Evolutionary conservation across 805 yeast genomes (phyloP).

Genomic region (Schizosaccharomyces lindneri): DNA sequence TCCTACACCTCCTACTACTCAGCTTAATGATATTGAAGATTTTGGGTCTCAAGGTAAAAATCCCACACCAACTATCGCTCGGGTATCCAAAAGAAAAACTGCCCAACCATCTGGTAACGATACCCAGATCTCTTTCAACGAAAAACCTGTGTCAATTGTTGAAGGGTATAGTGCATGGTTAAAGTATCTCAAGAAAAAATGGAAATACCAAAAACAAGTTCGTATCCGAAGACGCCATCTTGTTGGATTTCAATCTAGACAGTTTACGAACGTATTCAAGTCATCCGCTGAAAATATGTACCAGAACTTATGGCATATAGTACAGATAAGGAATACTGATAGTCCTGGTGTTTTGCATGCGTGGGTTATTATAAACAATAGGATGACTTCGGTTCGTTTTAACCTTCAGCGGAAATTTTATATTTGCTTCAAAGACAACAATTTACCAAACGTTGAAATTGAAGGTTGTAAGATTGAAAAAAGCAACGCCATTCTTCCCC

Average conservation of each 20-base stretch:
- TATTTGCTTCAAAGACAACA: constrained; percentile 32
- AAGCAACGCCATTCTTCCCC: constrained; percentile 42
- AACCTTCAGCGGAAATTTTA: constrained; percentile 52
- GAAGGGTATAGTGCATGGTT: constrained; percentile 25
- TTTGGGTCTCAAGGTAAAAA: constrained; percentile 4
- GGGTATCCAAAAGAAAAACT: constrained; percentile 9
- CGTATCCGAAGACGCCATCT: constrained; percentile 46
- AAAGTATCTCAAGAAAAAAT: constrained; percentile 57
- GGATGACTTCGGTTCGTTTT: constrained; percentile 47
- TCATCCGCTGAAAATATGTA: constrained; percentile 49
- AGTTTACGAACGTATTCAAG: constrained; percentile 45
- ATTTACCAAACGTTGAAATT: constrained; percentile 17
- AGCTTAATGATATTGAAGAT: constrained; percentile 11
- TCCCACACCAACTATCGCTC: not conserved
- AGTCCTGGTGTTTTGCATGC: constrained; percentile 59
- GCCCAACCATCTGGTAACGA: constrained; percentile 5
- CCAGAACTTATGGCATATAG: constrained; percentile 63
- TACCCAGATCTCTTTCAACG: constrained; percentile 23
- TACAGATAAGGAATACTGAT: constrained; percentile 38
- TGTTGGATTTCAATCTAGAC: constrained; percentile 39
- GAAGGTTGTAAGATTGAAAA: constrained; percentile 31
- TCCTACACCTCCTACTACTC: constrained; percentile 9
- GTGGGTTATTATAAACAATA: constrained; percentile 38
- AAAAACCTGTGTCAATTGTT: constrained; percentile 12
- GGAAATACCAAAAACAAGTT: constrained; percentile 57